Conservation (phyloP, 192 early-diverging fungal species). For the Chytriomyces hyalinus region DNA sequence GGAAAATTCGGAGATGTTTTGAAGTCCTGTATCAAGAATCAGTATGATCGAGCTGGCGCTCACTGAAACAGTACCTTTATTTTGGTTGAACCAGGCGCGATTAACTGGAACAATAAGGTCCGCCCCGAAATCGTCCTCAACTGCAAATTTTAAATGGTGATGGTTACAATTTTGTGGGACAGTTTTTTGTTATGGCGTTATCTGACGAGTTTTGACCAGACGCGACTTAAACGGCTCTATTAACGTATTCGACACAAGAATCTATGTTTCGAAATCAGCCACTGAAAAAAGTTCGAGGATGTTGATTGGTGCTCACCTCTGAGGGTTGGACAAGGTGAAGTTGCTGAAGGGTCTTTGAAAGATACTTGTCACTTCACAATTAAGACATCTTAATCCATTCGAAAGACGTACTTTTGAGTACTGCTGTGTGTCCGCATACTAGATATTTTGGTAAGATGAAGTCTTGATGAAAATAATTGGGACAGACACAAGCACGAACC, state of each 20-base stretch:
- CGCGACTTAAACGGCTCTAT: constrained; percentile 61
- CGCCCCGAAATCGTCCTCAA: constrained; percentile 12
- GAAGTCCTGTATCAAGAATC: constrained; percentile 32
- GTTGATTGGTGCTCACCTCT: constrained; percentile 48
- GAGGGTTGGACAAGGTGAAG: constrained; percentile 61
- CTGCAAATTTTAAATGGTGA: constrained; percentile 34
- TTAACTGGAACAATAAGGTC: constrained; percentile 44
- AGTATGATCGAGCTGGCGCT: constrained; percentile 5
- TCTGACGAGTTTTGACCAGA: constrained; percentile 54
- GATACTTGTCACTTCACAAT: background rate
- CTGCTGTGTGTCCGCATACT: constrained; percentile 70
- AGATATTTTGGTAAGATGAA: background rate
- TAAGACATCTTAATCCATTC: background rate
- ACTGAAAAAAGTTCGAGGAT: background rate
- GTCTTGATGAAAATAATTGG: constrained; percentile 13
- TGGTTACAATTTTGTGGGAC: constrained; percentile 24
- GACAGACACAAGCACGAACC: constrained; percentile 41
- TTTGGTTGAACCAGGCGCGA: constrained; percentile 65
- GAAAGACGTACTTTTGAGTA: constrained; percentile 46
- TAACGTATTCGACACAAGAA: constrained; percentile 57
- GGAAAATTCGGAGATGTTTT: constrained; percentile 46
- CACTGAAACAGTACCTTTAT: constrained; percentile 2
- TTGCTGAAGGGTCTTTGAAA: constrained; percentile 60
- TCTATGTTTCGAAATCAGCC: constrained; percentile 32
- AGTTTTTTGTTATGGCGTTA: constrained; percentile 19